Conservation (phyloP, 2,329 filamentous ascomycete genomes). For the Diaporthe sp. region DNA sequence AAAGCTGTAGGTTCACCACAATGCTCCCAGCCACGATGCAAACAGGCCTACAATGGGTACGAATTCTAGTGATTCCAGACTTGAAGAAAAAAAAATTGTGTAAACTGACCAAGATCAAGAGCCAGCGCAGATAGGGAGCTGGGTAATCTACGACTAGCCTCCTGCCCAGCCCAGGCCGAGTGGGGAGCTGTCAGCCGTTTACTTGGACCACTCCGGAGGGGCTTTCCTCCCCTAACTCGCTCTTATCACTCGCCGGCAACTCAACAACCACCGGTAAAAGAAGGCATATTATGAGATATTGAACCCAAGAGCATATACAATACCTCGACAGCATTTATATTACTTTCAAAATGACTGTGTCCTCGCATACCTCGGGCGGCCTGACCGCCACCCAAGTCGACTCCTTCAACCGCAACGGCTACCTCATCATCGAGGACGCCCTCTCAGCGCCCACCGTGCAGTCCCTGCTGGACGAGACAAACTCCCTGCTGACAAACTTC, state of each 20-base stretch:
- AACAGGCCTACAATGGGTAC: background rate
- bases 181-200: background rate
- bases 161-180: background rate
- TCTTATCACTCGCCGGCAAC: background rate
- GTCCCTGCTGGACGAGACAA: slow-evolving; percentile 80
- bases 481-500: slow-evolving; percentile 80
- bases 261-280: background rate
- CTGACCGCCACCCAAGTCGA: slow-evolving; percentile 80
- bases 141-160: background rate
- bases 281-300: background rate
- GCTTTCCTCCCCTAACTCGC: background rate
- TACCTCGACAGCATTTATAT: background rate
- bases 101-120: background rate
- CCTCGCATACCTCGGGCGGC: slow-evolving; percentile 54
- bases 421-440: slow-evolving; percentile 86
- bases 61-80: too few species aligned
- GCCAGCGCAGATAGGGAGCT: background rate
- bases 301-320: background rate
- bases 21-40: background rate
- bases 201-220: background rate
- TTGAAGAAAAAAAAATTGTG: background rate
- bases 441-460: slow-evolving; percentile 76
- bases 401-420: slow-evolving; percentile 86
- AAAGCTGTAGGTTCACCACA: too few species aligned
- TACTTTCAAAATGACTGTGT: background rate